Evolutionary conservation across 2,329 filamentous ascomycete species (phyloP).

Genomic region (Colletotrichum liaoningense): DNA sequence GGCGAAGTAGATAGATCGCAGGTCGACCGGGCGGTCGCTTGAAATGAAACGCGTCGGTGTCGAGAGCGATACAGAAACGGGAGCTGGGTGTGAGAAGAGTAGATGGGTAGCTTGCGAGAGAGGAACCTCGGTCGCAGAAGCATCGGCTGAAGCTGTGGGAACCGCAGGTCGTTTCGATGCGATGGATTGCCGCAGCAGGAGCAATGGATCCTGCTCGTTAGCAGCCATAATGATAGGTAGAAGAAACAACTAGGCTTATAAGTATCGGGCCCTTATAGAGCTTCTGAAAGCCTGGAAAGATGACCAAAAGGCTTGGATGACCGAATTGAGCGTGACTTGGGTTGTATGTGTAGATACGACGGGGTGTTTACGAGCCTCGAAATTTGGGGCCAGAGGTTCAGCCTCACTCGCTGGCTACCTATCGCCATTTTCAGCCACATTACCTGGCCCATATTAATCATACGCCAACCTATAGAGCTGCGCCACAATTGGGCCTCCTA

Average conservation of each 20-base stretch:
- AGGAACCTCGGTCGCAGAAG: conserved; percentile 68
- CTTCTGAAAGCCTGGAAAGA: background rate
- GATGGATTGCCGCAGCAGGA: conserved; percentile 87
- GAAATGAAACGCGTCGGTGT: conserved; percentile 88
- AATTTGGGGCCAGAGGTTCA: conserved; percentile 24
- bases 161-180: conserved; percentile 75
- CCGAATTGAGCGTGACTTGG: conserved; percentile 9
- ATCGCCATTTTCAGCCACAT: background rate
- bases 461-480: background rate
- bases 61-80: conserved; percentile 75
- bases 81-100: conserved; percentile 73
- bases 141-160: conserved; percentile 78
- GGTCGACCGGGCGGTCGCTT: conserved; percentile 79
- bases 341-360: background rate
- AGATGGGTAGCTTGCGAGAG: conserved; percentile 84
- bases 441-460: background rate
- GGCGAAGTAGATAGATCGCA: conserved; percentile 95
- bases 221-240: conserved; percentile 62
- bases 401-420: background rate
- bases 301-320: background rate
- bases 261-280: background rate
- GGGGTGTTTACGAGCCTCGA: conserved; percentile 11
- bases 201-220: conserved; percentile 78
- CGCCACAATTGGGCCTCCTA: background rate
- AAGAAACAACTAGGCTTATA: background rate